A percentile compares a stretch with the other conserved stretches of the same genome.
These are phyloP conservation scores for Heterobasidion annosum DNA, from an alignment of 1,284 basidiomycete species.

Conservation along the genomic window DNA sequence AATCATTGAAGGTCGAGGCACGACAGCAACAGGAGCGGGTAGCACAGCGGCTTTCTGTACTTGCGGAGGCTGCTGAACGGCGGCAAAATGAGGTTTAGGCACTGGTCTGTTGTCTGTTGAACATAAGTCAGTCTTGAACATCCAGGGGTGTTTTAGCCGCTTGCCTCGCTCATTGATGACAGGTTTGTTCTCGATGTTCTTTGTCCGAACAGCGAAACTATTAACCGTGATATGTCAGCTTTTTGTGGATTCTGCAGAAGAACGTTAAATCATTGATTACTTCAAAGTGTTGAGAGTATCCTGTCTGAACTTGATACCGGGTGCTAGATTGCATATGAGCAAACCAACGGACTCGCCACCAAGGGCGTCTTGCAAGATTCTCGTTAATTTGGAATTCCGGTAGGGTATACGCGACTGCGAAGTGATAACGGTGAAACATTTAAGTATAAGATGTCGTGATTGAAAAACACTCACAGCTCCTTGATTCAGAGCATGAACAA, in stretches of 20 bases:
- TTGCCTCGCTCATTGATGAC: constrained; percentile 65
- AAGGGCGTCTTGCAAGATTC: constrained; percentile 78
- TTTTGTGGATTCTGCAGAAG: neutral
- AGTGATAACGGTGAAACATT: neutral
- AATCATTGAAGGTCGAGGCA: constrained; percentile 13
- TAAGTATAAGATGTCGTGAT: neutral
- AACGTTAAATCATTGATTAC: constrained; percentile 25
- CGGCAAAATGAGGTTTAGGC: constrained; percentile 52
- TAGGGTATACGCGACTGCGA: constrained; percentile 69
- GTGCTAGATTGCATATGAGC: constrained; percentile 78
- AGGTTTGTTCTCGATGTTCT: constrained; percentile 73
- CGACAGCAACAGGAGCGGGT: constrained; percentile 8
- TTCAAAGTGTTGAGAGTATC: constrained; percentile 82
- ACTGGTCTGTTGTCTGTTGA: constrained; percentile 43
- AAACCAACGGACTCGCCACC: constrained; percentile 71
- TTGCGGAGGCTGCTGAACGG: constrained; percentile 39
- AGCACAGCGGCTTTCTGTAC: constrained; percentile 26
- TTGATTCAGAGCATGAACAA: constrained; percentile 75
- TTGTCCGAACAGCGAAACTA: constrained; percentile 72
- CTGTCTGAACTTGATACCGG: constrained; percentile 68
- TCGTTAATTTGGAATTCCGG: constrained; percentile 75
- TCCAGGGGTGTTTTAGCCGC: constrained; percentile 11
- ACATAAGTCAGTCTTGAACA: constrained; percentile 1
- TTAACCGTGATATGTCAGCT: neutral
- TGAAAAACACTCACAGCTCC: constrained; percentile 41